phyloP scores from a whole-genome alignment of 768 basidiomycete genomes.

The Termitomyces sp. region DNA sequence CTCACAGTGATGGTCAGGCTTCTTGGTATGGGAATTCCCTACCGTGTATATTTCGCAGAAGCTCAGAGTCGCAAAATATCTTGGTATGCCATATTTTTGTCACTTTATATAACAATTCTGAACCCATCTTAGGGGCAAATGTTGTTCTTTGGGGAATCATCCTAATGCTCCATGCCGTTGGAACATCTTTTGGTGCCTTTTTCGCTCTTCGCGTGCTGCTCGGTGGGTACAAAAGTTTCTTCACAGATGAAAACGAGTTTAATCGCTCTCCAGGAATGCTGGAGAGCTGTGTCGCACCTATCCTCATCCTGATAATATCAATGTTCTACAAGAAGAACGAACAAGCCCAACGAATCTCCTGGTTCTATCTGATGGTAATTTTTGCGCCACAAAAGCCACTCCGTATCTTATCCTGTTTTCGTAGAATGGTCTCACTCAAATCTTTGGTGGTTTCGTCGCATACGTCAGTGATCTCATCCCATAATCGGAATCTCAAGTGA shows the following conservation, averaged over 20 bases:
- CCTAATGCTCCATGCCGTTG: constrained; percentile 55
- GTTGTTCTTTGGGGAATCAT: constrained; percentile 55
- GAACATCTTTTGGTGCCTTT: constrained; percentile 53
- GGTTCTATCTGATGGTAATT: constrained; percentile 62
- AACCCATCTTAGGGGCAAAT: constrained; percentile 36
- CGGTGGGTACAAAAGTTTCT: constrained; percentile 28
- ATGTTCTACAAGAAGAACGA: constrained; percentile 71
- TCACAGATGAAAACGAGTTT: not conserved
- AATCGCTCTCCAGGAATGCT: constrained; percentile 45
- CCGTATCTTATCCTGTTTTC: not conserved
- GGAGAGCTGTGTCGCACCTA: constrained; percentile 61
- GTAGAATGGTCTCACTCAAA: constrained; percentile 53
- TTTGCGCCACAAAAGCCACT: not conserved
- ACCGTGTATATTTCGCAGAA: constrained; percentile 64
- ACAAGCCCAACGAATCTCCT: constrained; percentile 55
- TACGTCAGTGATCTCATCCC: constrained; percentile 35
- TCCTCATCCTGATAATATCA: constrained; percentile 54
- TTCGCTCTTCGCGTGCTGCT: constrained; percentile 58
- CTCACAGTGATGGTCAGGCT: constrained; percentile 30
- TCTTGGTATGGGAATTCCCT: constrained; percentile 59
- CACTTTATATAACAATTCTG: not conserved
- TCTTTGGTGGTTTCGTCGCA: constrained; percentile 61
- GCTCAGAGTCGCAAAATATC: constrained; percentile 52
- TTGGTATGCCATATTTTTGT: constrained; percentile 31
- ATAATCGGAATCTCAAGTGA: not conserved